Base-by-base conservation (phyloP, 306 rosid genomes). In the Pachyrhizus erosus region DNA sequence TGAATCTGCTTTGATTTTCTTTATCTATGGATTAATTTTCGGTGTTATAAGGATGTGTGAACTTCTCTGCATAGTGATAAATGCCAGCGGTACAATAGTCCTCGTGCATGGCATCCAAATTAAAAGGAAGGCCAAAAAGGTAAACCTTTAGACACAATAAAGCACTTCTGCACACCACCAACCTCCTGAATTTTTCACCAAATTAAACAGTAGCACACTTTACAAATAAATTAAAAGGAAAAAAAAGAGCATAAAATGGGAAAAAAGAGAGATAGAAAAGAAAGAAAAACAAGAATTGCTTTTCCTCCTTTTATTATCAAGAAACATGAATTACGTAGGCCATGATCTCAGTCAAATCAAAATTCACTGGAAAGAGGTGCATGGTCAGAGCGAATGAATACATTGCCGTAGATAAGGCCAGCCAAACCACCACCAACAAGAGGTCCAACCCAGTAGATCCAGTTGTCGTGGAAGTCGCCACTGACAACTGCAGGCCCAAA, bases 391-490 rank as follows among this genome's bases (percentile, higher is more conserved):
- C 23, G 73, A 2, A 94, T 87, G 89, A 87, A 92, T 3, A 89
- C 88, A 23, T 91, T 91, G 83, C 87, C 88, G 65, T 94, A 94
- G 80, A 92, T 54, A 14, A 92, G 91, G n/a, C 98, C 98, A 54
- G 98, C 98, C 66, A 92, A 77, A 58, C 97, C 98, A 70, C 97
- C 94, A 37, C 97, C 97, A 76, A 91, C 8, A 5, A 94, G 89
- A 34, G 98, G 98, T 43, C 97, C 98, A 80, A 84, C 91, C 98
- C 96, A 92, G 84, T 92, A 94, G 92, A 92, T 87, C 98, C 97
- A 94, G 87, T 87, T 88, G 70, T 78, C 88, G 7, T 84, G 83
- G 90, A 91, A 94, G 91, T 94, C 82, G 4, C 97, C 97, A 52
- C 92, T 91, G 27, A 89, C 97, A 18, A 94, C 94, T 0, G 97